Evolutionary conservation across 164 flowering plant species (phyloP), one percentile per base, ranked within the genome.

Genomic region (Aristolochia contorta): DNA sequence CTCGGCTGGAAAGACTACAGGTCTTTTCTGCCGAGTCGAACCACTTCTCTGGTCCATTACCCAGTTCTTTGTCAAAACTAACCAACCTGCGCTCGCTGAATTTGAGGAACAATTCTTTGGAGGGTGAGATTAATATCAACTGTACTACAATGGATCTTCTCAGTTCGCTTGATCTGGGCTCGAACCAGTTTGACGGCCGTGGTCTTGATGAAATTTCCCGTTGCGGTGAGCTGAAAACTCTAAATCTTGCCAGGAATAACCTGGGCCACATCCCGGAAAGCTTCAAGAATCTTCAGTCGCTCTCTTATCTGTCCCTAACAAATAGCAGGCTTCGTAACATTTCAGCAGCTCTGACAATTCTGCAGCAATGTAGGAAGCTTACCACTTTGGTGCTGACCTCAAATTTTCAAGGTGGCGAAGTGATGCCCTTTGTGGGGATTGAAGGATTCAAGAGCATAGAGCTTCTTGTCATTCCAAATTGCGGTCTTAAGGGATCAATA

Each of bases 21-120:
- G 74, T 51, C 49, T 67, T 91, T 2, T 59, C 54, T 65, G 97
- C 87, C 47, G 77, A 73, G 54, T 78, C 96, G 18, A 86, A 87
- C 75, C 54, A 30, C 20, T 84, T 87, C 60, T 71, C 78, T 23
- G 96, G 96, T 47, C 57, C 59, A n/a, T 68, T 88, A 67, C 96
- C 97, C 30, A 27, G 78, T 16, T 74, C 81, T 47, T 54, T 91
- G 56, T 45, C 78, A 7, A 60, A 67, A 0, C 82, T 84, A 65
- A 65, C 89, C 2, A 72, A 60, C 59, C 80, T 91, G 58, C 68
- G 63, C 16, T 70, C 78, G 49, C 87, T 91, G 72, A 81, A 83
- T 72, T 76, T 91, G 72, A 65, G 88, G 48, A 86, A 87, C 80
- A 91, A 88, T 74, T 82, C 93, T 25, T 66, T 91, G 24, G 53